Evolutionary conservation across 139 green algal species (phyloP).

Genomic region (Coccomyxa sp.): DNA sequence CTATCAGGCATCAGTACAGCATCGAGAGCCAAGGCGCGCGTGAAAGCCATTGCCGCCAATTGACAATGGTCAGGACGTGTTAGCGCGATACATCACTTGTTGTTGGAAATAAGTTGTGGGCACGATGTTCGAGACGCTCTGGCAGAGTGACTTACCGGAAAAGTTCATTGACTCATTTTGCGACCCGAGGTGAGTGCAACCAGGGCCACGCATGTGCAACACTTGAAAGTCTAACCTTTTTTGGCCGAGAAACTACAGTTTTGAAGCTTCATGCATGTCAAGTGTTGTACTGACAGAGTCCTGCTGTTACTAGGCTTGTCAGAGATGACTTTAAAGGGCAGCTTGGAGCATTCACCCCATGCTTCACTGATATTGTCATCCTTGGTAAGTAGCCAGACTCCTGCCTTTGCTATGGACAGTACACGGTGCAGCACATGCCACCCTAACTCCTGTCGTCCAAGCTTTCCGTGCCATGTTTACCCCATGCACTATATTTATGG

Average conservation of each 20-base stretch:
- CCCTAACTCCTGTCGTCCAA: no score
- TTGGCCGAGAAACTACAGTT: neutral
- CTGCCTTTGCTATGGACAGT: no score
- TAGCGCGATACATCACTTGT: no score
- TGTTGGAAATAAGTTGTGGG: no score
- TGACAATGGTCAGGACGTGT: no score
- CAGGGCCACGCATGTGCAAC: neutral
- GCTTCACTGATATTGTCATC: conserved; percentile 28
- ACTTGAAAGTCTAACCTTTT: neutral
- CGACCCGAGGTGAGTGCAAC: conserved; percentile 6
- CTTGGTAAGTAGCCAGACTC: conserved; percentile 20
- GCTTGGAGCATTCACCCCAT: conserved; percentile 26
- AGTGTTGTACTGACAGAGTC: no score
- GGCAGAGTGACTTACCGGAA: neutral
- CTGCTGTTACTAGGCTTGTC: neutral
- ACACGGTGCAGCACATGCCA: no score
- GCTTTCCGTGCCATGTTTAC: no score
- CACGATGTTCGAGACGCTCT: neutral
- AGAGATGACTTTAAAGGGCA: conserved; percentile 3
- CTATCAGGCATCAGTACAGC: no score
- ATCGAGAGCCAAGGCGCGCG: no score
- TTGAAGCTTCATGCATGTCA: neutral
- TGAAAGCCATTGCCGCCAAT: no score
- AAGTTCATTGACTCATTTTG: conserved; percentile 11
- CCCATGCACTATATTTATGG: no score